A percentile compares a stretch with the other conserved stretches of the same genome.
These are phyloP conservation scores for Austropuccinia psidii DNA, from an alignment of 1,284 basidiomycete species.

Conservation along the genomic window DNA sequence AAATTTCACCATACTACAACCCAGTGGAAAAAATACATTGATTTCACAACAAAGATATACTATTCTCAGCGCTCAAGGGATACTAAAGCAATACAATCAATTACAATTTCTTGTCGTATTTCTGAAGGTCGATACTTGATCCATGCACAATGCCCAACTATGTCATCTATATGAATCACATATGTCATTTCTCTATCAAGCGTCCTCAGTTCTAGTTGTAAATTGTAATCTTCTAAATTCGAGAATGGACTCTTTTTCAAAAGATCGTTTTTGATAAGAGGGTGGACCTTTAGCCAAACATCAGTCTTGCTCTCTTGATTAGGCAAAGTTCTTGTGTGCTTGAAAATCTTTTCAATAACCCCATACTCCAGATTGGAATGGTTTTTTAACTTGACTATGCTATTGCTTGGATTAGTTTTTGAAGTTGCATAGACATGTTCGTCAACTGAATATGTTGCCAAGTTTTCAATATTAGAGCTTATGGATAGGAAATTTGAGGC, in stretches of 20 bases:
- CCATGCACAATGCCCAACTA: conserved; percentile 28
- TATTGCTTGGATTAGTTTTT: background rate
- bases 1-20: no score
- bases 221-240: background rate
- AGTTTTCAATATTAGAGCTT: no score
- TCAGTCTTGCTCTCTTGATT: background rate
- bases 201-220: background rate
- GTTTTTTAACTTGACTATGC: background rate
- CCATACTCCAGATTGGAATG: background rate
- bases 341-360: background rate
- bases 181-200: background rate
- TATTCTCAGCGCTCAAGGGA: background rate
- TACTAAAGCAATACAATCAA: background rate
- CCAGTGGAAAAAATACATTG: no score
- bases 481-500: no score
- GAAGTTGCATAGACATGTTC: background rate
- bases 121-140: conserved; percentile 8
- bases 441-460: no score
- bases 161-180: background rate
- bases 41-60: no score
- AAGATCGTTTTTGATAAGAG: background rate
- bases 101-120: background rate
- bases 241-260: conserved; percentile 7
- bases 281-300: background rate
- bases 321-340: background rate